A percentile compares a stretch with the other conserved stretches of the same genome.
phyloP scores from a whole-genome alignment of 2,329 filamentous ascomycete species.

The Paecilomyces variotii region DNA sequence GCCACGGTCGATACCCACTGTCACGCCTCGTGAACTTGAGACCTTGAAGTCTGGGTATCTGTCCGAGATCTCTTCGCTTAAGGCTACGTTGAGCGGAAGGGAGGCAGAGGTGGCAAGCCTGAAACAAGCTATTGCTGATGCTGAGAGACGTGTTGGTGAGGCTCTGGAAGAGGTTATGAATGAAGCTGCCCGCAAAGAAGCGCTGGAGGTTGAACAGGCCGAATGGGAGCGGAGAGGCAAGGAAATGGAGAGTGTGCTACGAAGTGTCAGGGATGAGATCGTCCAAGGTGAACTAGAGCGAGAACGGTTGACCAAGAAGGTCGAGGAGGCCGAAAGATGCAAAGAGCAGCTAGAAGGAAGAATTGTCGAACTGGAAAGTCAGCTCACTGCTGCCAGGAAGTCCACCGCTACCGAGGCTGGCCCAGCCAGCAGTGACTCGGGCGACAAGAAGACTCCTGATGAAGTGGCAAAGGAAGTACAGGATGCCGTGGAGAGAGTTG shows the following conservation, averaged over 20 bases:
- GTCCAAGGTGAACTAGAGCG: conserved; percentile 69
- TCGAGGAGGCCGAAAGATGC: conserved; percentile 66
- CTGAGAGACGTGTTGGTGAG: conserved; percentile 84
- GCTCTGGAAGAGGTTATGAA: conserved; percentile 77
- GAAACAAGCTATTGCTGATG: conserved; percentile 79
- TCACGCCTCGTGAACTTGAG: conserved; percentile 88
- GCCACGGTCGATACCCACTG: conserved; percentile 79
- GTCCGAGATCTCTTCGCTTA: conserved; percentile 90
- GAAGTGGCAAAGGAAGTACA: conserved; percentile 63
- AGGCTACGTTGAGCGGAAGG: conserved; percentile 82
- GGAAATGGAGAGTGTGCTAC: conserved; percentile 76
- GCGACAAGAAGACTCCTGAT: conserved; percentile 34
- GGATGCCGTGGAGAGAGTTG: conserved; percentile 78
- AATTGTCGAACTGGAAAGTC: conserved; percentile 39
- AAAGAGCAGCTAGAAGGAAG: conserved; percentile 38
- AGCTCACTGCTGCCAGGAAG: conserved; percentile 36
- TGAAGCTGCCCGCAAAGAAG: conserved; percentile 61
- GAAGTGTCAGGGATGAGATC: conserved; percentile 74
- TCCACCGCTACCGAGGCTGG: conserved; percentile 15
- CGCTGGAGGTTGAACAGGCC: conserved; percentile 65
- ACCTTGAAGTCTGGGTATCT: conserved; percentile 83
- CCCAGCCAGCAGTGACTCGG: conserved; percentile 16
- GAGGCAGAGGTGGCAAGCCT: conserved; percentile 85
- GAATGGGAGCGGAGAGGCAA: conserved; percentile 77
- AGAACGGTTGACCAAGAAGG: conserved; percentile 65